Conservation (phyloP, 257 asterid species). For the Thymus quinquecostatus region DNA sequence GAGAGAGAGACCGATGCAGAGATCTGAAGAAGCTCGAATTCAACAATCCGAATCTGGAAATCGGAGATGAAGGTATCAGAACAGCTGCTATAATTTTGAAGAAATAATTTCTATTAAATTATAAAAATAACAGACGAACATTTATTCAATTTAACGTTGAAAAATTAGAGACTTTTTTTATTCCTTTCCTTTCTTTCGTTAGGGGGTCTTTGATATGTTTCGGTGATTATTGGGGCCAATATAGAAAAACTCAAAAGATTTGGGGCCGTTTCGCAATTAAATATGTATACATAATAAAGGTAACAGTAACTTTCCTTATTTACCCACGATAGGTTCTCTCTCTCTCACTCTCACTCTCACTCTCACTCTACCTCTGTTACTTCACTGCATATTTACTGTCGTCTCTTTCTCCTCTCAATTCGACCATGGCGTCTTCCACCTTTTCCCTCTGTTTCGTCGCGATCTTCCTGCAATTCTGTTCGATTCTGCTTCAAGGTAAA, state of each 20-base stretch:
- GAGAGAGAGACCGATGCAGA: conserved; percentile 24
- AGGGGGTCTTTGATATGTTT: background rate
- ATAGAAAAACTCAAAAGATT: background rate
- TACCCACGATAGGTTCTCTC: background rate
- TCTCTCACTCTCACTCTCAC: background rate
- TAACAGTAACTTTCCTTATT: background rate
- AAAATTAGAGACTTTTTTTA: background rate
- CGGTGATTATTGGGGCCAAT: background rate
- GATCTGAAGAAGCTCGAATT: conserved; percentile 35
- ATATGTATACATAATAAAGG: too few relatives aligned
- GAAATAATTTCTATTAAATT: conserved; percentile 21
- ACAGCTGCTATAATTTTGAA: conserved; percentile 25
- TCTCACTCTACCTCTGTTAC: background rate
- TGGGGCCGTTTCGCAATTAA: conserved; percentile 1
- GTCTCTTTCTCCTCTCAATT: conserved; percentile 10
- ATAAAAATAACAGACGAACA: conserved; percentile 16
- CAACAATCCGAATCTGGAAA: conserved; percentile 39
- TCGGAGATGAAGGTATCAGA: conserved; percentile 3
- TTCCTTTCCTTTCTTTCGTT: background rate
- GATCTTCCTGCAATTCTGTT: conserved; percentile 31
- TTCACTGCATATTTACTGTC: conserved; percentile 7
- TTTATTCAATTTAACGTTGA: conserved; percentile 2
- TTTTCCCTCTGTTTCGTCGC: conserved; percentile 24
- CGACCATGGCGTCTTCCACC: conserved; percentile 32
- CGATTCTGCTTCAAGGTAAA: conserved; percentile 44